Conservation (phyloP, 305 asterid species). For the Fraxinus floribunda region DNA sequence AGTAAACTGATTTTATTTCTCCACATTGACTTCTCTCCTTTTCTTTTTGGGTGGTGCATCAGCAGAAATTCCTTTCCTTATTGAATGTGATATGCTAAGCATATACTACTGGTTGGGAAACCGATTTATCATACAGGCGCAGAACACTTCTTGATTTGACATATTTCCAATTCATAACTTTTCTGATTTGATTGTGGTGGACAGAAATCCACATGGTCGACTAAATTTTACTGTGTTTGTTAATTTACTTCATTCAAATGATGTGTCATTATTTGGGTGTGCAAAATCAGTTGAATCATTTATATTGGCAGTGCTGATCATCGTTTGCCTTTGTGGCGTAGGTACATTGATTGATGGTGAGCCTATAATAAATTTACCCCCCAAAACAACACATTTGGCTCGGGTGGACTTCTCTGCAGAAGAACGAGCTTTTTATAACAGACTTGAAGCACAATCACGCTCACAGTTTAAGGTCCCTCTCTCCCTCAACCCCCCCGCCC, state of each 20-base stretch:
- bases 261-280: constrained; percentile 17
- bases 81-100: not conserved
- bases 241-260: not conserved
- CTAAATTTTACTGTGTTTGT: not conserved
- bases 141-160: not conserved
- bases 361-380: constrained; percentile 82
- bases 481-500: not conserved
- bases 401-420: constrained; percentile 77
- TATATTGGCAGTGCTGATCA: constrained; percentile 27
- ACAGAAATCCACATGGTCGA: not conserved
- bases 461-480: constrained; percentile 77
- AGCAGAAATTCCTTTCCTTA: not conserved
- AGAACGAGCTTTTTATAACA: constrained; percentile 74
- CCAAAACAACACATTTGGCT: constrained; percentile 59
- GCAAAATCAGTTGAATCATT: constrained; percentile 14
- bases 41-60: not conserved
- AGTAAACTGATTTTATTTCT: not conserved
- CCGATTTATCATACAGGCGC: not conserved
- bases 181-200: not conserved
- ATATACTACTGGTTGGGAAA: not conserved
- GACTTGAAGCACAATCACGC: constrained; percentile 79
- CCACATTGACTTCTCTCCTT: not conserved
- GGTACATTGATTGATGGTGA: constrained; percentile 65
- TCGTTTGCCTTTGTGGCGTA: constrained; percentile 32
- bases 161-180: not conserved